Percentiles rank a stretch among this genome's conserved stretches.
These are phyloP conservation scores for Marasmius oreades DNA, from an alignment of 1,284 basidiomycete species.

Conservation along the genomic window DNA sequence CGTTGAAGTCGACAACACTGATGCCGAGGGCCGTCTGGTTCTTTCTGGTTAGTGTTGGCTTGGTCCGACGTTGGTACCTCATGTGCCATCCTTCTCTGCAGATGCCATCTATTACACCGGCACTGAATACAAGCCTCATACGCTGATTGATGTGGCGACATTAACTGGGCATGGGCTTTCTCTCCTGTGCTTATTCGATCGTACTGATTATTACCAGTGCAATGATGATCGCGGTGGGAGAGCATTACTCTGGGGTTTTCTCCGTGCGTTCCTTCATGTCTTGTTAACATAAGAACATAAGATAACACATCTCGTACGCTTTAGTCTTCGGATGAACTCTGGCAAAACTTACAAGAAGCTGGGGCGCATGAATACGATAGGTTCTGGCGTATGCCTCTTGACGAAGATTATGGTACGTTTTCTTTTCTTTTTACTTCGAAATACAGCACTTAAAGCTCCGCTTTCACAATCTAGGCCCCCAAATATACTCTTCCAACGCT, in stretches of 20 bases:
- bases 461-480: slow-evolving; percentile 38
- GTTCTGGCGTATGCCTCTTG: slow-evolving; percentile 84
- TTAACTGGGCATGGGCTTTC: slow-evolving; percentile 54
- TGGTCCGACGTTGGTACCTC: neutral
- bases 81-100: slow-evolving; percentile 17
- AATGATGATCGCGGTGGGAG: slow-evolving; percentile 66
- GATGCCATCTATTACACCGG: slow-evolving; percentile 88
- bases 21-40: slow-evolving; percentile 83
- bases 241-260: slow-evolving; percentile 77
- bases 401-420: slow-evolving; percentile 59
- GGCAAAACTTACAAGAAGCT: slow-evolving; percentile 68
- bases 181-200: slow-evolving; percentile 15
- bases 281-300: neutral
- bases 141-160: slow-evolving; percentile 84
- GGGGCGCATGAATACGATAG: slow-evolving; percentile 75
- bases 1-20: slow-evolving; percentile 87
- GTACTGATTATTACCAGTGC: slow-evolving; percentile 39
- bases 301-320: neutral
- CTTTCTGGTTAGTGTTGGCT: slow-evolving; percentile 49
- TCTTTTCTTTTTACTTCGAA: no score
- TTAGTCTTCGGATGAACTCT: slow-evolving; percentile 70
- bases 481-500: slow-evolving; percentile 77
- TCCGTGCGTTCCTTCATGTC: slow-evolving; percentile 42
- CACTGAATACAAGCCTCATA: slow-evolving; percentile 76
- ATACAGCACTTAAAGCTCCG: neutral